These are phyloP conservation scores for Acrocalymma vagum DNA, from an alignment of 2,329 filamentous ascomycete species.

Conservation along the genomic window DNA sequence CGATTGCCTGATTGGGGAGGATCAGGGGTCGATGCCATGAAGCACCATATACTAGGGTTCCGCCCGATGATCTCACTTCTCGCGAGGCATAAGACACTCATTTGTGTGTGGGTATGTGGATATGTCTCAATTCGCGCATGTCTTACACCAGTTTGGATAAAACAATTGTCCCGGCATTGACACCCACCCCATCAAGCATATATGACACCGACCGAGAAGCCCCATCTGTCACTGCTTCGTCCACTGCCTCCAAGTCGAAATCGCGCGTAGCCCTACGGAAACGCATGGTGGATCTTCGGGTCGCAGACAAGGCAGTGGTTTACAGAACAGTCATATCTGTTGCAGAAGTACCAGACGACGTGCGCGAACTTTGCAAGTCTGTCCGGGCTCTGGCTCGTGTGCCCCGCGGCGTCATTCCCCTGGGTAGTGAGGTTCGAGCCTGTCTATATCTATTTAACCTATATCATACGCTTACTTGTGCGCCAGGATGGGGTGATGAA, in stretches of 20 bases:
- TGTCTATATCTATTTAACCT: too few species aligned
- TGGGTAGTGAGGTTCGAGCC: conserved; percentile 7
- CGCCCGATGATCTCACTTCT: too few species aligned
- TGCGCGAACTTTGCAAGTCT: conserved; percentile 8
- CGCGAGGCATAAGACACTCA: too few species aligned
- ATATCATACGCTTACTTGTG: not conserved
- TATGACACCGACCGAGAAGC: not conserved
- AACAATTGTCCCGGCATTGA: not conserved
- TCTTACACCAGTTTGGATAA: too few species aligned
- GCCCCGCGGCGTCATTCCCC: conserved; percentile 7
- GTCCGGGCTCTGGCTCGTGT: conserved; percentile 7
- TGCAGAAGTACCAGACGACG: conserved; percentile 11
- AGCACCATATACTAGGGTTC: too few species aligned
- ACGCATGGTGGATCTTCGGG: conserved; percentile 5
- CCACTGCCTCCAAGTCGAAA: conserved; percentile 3
- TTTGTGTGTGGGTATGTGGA: too few species aligned
- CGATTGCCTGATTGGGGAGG: too few species aligned
- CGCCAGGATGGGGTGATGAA: conserved; percentile 4
- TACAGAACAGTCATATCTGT: conserved; percentile 4
- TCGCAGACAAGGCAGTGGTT: conserved; percentile 8
- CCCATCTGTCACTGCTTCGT: conserved; percentile 5
- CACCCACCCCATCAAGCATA: not conserved
- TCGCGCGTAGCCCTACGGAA: conserved; percentile 7
- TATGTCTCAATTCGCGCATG: too few species aligned
- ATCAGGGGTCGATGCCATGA: too few species aligned